phyloP scores from a whole-genome alignment of 331 rosid species.

The Cydonia oblonga region DNA sequence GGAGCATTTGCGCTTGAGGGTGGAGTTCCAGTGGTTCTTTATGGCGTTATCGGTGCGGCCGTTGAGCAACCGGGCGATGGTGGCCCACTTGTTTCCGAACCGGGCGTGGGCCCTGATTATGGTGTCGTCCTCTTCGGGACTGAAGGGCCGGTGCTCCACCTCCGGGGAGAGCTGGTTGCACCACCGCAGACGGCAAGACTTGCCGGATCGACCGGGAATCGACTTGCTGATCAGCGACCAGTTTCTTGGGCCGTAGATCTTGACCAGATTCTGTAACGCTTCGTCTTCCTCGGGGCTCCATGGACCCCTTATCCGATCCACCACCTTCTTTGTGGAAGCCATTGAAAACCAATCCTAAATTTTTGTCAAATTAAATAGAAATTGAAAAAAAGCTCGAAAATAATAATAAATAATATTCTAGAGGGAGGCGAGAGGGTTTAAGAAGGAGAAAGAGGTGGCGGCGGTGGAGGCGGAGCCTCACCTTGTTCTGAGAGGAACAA shows the following conservation, averaged over 20 bases:
- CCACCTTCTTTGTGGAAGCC: constrained; percentile 37
- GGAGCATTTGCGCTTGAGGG: constrained; percentile 67
- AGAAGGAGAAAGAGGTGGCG: background rate
- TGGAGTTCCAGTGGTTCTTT: constrained; percentile 85
- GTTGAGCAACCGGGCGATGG: constrained; percentile 59
- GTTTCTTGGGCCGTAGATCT: constrained; percentile 50
- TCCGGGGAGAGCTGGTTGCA: constrained; percentile 86
- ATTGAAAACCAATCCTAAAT: constrained; percentile 7
- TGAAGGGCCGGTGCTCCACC: constrained; percentile 66
- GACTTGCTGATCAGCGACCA: constrained; percentile 82
- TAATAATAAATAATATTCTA: background rate
- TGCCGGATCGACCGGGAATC: constrained; percentile 76
- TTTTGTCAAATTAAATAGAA: background rate
- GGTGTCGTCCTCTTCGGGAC: constrained; percentile 50
- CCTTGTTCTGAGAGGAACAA: constrained; percentile 3
- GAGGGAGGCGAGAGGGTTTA: background rate
- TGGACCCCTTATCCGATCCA: constrained; percentile 77
- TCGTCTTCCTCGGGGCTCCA: constrained; percentile 91
- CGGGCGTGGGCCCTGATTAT: constrained; percentile 49
- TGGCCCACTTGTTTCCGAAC: constrained; percentile 82
- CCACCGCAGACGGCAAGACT: constrained; percentile 84
- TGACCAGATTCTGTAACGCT: constrained; percentile 44
- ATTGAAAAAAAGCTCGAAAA: background rate
- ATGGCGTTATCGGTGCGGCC: constrained; percentile 90
- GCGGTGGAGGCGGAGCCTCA: constrained; percentile 36